Evolutionary conservation across 352 stramenopile genomes (phyloP).

Genomic region (Phytophthora vignae): DNA sequence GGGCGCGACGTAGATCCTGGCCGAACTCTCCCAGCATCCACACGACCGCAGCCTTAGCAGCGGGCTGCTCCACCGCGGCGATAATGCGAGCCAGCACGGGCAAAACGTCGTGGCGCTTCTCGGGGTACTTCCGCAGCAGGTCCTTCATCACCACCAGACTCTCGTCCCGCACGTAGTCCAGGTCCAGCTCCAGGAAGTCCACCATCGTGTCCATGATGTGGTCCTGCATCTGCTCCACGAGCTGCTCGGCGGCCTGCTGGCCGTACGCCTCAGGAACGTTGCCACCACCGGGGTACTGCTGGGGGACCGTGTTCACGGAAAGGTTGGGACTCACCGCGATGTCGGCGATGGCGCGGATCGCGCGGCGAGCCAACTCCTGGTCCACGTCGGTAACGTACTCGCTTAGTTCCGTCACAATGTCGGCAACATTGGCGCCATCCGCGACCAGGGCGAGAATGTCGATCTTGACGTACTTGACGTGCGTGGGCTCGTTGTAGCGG

Average conservation of each 20-base stretch:
- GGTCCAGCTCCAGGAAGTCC: conserved; percentile 97
- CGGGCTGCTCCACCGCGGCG: conserved; percentile 70
- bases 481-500: conserved; percentile 97
- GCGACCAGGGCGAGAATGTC: conserved; percentile 96
- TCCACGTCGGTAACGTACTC: conserved; percentile 98
- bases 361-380: conserved; percentile 90
- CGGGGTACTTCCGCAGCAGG: conserved; percentile 96
- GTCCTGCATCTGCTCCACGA: conserved; percentile 81
- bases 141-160: conserved; percentile 96
- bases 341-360: conserved; percentile 94
- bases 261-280: conserved; percentile 73
- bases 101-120: conserved; percentile 93
- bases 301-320: conserved; percentile 47
- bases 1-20: conserved; percentile 91
- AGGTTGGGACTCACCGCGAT: conserved; percentile 92
- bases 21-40: conserved; percentile 98
- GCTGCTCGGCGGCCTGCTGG: conserved; percentile 67
- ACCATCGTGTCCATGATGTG: conserved; percentile 94
- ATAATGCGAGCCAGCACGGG: conserved; percentile 84
- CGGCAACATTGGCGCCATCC: conserved; percentile 93
- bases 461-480: conserved; percentile 99
- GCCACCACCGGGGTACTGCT: conserved; percentile 41
- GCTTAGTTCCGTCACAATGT: conserved; percentile 97
- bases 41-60: conserved; percentile 95
- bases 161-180: conserved; percentile 97